Percentiles rank a stretch among this genome's conserved stretches.
Conservation (phyloP, 441 rosid genomes). For the Croton laevigatus region DNA sequence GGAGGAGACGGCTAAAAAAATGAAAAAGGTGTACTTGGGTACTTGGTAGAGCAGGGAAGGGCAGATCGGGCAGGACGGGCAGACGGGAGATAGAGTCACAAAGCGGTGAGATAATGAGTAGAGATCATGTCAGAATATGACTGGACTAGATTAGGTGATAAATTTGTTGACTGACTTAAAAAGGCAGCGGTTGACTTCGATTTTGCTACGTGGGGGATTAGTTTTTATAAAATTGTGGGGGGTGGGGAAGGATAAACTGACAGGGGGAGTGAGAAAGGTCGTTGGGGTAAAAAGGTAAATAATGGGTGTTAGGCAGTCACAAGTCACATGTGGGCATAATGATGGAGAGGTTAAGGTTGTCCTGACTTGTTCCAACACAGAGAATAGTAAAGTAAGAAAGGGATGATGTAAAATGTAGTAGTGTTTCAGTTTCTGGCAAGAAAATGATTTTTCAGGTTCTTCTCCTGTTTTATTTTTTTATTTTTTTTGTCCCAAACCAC, state of each 20-base stretch:
- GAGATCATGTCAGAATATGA: conserved; percentile 15
- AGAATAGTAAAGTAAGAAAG: conserved; percentile 19
- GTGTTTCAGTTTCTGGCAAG: conserved; percentile 23
- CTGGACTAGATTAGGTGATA: conserved; percentile 15
- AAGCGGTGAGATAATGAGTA: conserved; percentile 1
- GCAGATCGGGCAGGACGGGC: conserved; percentile 2
- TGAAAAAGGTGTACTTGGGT: not conserved
- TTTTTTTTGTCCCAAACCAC: not conserved
- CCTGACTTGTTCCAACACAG: conserved; percentile 35
- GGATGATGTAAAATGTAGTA: conserved; percentile 14
- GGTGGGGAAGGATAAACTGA: not conserved
- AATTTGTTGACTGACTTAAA: conserved; percentile 13
- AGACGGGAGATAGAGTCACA: not conserved
- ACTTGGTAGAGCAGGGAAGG: conserved; percentile 2
- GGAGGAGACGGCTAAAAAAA: not conserved
- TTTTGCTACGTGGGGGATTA: conserved; percentile 3
- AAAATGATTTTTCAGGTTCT: conserved; percentile 15
- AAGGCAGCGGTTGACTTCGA: conserved; percentile 14
- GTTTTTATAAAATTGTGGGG: not conserved
- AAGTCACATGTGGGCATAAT: conserved; percentile 23
- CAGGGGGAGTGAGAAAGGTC: not conserved
- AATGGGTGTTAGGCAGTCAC: not conserved
- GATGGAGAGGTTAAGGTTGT: conserved; percentile 48
- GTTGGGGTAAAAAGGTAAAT: conserved; percentile 5
- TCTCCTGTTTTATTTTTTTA: not conserved